Percentiles rank a stretch among this genome's conserved stretches.
Conservation (phyloP, 2,329 filamentous ascomycete species). For the Sporothrix protearum region DNA sequence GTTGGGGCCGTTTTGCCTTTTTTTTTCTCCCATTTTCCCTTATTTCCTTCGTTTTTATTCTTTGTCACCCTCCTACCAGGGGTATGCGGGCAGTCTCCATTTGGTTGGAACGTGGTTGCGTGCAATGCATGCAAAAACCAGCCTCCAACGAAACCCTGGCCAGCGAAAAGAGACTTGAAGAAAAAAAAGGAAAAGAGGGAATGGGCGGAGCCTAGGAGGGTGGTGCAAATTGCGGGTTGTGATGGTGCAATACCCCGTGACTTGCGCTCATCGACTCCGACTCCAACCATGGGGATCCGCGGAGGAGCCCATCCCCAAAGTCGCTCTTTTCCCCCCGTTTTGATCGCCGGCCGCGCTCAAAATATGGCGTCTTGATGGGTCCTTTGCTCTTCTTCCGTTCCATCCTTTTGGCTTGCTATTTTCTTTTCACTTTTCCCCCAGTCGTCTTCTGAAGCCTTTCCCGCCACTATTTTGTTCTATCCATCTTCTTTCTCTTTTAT, state of each 20-base stretch:
- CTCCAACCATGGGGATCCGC: conserved; percentile 1
- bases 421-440: not conserved
- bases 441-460: not conserved
- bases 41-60: not conserved
- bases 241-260: conserved; percentile 64
- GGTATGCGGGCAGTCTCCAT: conserved; percentile 17
- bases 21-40: not conserved
- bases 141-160: conserved; percentile 24
- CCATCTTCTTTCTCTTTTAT: conserved; percentile 16
- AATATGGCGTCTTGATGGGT: not conserved
- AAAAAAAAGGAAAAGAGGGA: not conserved
- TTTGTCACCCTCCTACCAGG: conserved; percentile 11
- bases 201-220: conserved; percentile 33
- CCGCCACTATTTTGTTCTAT: not conserved
- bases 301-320: conserved; percentile 15
- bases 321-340: not conserved
- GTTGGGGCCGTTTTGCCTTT: not conserved
- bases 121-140: conserved; percentile 29
- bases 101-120: conserved; percentile 35
- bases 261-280: conserved; percentile 29
- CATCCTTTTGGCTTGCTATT: not conserved
- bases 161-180: not conserved
- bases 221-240: conserved; percentile 44
- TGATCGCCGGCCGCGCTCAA: conserved; percentile 10
- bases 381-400: conserved; percentile 1